Conservation (phyloP, 2,329 filamentous ascomycete genomes). For the Biscogniauxia marginata region DNA sequence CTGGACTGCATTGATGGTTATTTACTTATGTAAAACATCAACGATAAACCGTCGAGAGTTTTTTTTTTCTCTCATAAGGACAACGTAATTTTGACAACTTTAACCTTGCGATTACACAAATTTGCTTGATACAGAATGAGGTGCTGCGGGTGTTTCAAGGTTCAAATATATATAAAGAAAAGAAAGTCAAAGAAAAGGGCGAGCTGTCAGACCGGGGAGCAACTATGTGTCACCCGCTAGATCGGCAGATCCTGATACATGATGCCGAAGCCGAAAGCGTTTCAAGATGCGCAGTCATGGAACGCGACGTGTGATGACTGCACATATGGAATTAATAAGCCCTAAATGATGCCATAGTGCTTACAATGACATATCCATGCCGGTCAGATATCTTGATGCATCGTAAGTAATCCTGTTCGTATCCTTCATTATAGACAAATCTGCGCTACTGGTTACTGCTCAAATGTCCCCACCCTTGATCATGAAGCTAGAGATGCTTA, state of each 20-base stretch:
- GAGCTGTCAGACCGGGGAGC: not conserved
- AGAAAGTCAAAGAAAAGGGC: too few relatives aligned
- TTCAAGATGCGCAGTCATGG: not conserved
- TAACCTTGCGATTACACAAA: not conserved
- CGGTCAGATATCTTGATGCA: too few relatives aligned
- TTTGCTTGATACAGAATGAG: not conserved
- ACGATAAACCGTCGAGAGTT: not conserved
- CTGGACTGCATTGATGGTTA: too few relatives aligned
- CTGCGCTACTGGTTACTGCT: too few relatives aligned
- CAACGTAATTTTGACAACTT: not conserved
- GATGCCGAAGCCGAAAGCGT: not conserved
- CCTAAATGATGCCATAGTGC: too few relatives aligned
- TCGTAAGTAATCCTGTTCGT: too few relatives aligned
- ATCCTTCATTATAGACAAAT: too few relatives aligned
- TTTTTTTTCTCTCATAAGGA: not conserved
- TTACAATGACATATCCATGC: not conserved
- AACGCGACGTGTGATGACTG: not conserved
- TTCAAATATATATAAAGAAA: not conserved
- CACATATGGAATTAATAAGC: not conserved
- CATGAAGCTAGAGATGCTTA: too few relatives aligned
- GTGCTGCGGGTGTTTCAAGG: not conserved
- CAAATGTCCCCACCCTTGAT: too few relatives aligned
- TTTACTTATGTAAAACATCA: not conserved
- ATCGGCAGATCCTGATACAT: not conserved
- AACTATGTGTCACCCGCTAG: not conserved